Evolutionary conservation across 495 filamentous ascomycete genomes (phyloP).

Genomic region (Astrothelium macrocarpum): DNA sequence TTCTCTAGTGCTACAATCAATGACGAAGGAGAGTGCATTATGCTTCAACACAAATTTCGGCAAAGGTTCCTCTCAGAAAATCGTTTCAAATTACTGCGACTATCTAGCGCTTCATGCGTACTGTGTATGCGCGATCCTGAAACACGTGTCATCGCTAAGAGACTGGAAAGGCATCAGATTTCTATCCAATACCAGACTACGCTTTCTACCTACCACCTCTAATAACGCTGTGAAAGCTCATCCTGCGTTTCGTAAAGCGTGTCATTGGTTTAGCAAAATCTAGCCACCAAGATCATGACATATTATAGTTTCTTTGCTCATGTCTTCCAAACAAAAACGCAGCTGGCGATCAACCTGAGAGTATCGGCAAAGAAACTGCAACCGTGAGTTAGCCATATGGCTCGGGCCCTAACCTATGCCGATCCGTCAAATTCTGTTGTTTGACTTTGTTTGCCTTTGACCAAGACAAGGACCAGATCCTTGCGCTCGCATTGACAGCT

Average conservation of each 20-base stretch:
- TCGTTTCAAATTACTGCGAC: not conserved
- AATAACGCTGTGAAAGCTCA: not conserved
- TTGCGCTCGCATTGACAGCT: not conserved
- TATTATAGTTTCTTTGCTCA: not conserved
- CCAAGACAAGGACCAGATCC: not conserved
- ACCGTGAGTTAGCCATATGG: not conserved
- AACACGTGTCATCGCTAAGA: not conserved
- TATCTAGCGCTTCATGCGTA: not conserved
- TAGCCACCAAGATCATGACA: not conserved
- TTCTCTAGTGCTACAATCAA: not conserved
- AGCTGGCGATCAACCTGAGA: not conserved
- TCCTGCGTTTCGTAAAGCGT: not conserved
- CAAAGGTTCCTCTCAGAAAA: not conserved
- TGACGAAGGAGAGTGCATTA: not conserved
- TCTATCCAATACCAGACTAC: not conserved
- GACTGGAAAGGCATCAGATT: not conserved
- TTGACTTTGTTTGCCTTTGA: not conserved
- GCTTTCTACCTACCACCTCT: not conserved
- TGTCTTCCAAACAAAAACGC: not conserved
- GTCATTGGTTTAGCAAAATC: not conserved
- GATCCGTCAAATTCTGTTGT: not conserved
- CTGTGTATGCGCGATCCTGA: not conserved
- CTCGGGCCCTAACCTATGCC: not conserved
- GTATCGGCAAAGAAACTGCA: not conserved
- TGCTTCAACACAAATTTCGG: not conserved